A percentile compares a stretch with the other conserved stretches of the same genome.
phyloP scores from a whole-genome alignment of 345 rosid genomes.

The Acer yangbiense region DNA sequence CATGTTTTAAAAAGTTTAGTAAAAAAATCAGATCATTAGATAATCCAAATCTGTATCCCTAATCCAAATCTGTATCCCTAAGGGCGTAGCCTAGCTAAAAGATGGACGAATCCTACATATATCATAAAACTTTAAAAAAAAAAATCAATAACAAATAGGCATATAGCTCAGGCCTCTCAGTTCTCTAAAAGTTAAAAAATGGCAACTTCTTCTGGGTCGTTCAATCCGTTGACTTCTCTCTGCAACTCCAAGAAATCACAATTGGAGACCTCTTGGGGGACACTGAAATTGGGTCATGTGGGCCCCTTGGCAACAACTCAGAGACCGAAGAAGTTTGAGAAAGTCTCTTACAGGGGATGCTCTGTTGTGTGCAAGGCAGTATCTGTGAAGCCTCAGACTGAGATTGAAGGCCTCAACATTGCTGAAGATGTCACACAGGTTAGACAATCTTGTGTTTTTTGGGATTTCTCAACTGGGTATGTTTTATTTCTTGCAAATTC shows the following conservation, averaged over 20 bases:
- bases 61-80: no score
- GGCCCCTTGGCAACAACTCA: conserved; percentile 21
- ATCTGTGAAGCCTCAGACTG: conserved; percentile 53
- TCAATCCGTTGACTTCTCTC: conserved; percentile 48
- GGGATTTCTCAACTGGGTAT: not conserved
- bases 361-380: conserved; percentile 75
- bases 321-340: conserved; percentile 24
- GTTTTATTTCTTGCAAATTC: conserved; percentile 4
- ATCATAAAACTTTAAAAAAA: no score
- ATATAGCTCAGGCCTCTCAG: not conserved
- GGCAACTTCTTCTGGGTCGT: conserved; percentile 41
- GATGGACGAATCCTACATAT: no score
- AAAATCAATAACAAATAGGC: no score
- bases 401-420: conserved; percentile 74
- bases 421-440: conserved; percentile 89
- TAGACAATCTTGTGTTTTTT: not conserved
- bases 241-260: conserved; percentile 31
- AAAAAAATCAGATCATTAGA: no score
- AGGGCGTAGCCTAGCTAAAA: no score
- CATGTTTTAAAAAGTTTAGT: no score
- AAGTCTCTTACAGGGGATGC: conserved; percentile 28
- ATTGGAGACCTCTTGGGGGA: conserved; percentile 21
- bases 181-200: conserved; percentile 4
- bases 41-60: no score
- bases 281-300: conserved; percentile 26